phyloP scores from a whole-genome alignment of 1,284 basidiomycete species.

The Heterobasidion irregulare region DNA sequence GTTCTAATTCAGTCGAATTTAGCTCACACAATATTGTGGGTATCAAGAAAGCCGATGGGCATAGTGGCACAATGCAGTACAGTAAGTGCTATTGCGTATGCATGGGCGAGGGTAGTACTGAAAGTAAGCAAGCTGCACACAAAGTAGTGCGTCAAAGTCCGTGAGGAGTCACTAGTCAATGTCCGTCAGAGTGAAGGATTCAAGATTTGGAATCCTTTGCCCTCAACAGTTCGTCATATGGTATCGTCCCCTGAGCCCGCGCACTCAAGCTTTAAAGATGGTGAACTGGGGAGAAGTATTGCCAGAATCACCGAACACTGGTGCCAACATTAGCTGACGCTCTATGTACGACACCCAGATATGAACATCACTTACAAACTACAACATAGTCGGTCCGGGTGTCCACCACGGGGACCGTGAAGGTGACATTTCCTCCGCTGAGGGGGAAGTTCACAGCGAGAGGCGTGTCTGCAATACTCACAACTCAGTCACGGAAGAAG shows the following conservation, averaged over 20 bases:
- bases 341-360: neutral
- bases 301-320: slow-evolving; percentile 30
- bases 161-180: neutral
- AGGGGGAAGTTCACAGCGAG: slow-evolving; percentile 28
- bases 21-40: neutral
- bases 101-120: neutral
- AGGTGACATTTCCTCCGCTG: slow-evolving; percentile 18
- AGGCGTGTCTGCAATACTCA: slow-evolving; percentile 20
- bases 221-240: no score
- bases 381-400: slow-evolving; percentile 26
- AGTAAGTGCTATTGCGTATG: neutral
- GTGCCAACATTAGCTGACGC: neutral
- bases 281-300: slow-evolving; percentile 24
- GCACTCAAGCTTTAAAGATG: slow-evolving; percentile 11
- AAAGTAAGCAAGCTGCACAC: slow-evolving; percentile 2
- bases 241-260: neutral
- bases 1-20: neutral
- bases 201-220: no score
- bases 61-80: neutral
- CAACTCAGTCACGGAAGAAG: neutral
- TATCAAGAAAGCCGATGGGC: neutral
- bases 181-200: slow-evolving; percentile 1
- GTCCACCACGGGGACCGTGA: slow-evolving; percentile 25
- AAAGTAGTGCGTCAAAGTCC: neutral
- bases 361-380: slow-evolving; percentile 24